A percentile compares a stretch with the other conserved stretches of the same genome.
Evolutionary conservation across 805 yeast species (phyloP).

Genomic region (Schizosaccharomyces osmophilus): DNA sequence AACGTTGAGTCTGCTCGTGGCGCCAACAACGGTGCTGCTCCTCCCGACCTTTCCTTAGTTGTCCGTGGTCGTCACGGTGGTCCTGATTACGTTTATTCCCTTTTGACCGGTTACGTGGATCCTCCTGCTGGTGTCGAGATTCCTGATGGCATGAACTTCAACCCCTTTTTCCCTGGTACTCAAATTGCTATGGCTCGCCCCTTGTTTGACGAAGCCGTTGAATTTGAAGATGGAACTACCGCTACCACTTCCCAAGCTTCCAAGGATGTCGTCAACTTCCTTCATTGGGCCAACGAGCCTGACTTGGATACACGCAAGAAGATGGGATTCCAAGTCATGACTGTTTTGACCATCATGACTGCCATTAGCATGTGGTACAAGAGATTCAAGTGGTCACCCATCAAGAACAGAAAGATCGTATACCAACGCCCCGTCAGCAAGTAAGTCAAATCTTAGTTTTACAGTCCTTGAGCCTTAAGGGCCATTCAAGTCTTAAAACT

Average conservation of each 20-base stretch:
- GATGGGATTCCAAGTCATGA: conserved; percentile 78
- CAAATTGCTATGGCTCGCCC: conserved; percentile 98
- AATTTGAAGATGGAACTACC: conserved; percentile 96
- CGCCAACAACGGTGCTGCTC: conserved; percentile 96
- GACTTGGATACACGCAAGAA: conserved; percentile 96
- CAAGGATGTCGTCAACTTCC: conserved; percentile 84
- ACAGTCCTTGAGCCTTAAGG: no score
- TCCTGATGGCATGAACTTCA: conserved; percentile 89
- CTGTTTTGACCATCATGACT: conserved; percentile 55
- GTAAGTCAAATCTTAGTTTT: background rate
- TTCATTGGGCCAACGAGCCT: conserved; percentile 96
- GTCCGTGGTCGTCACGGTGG: conserved; percentile 99
- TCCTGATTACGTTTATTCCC: conserved; percentile 76
- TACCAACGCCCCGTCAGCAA: background rate
- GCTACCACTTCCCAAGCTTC: conserved; percentile 98
- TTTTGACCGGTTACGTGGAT: conserved; percentile 95
- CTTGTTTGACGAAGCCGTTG: conserved; percentile 87
- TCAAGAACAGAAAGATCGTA: conserved; percentile 44
- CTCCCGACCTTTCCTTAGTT: conserved; percentile 90
- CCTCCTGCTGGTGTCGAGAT: conserved; percentile 94
- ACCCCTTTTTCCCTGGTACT: conserved; percentile 99
- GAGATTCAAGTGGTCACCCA: conserved; percentile 93
- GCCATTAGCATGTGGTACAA: conserved; percentile 72
- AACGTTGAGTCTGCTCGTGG: conserved; percentile 99
- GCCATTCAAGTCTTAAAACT: no score